Percentiles rank a stretch among this genome's conserved stretches.
phyloP scores from a whole-genome alignment of 768 basidiomycete species.

The Pleurotus cornucopiae region DNA sequence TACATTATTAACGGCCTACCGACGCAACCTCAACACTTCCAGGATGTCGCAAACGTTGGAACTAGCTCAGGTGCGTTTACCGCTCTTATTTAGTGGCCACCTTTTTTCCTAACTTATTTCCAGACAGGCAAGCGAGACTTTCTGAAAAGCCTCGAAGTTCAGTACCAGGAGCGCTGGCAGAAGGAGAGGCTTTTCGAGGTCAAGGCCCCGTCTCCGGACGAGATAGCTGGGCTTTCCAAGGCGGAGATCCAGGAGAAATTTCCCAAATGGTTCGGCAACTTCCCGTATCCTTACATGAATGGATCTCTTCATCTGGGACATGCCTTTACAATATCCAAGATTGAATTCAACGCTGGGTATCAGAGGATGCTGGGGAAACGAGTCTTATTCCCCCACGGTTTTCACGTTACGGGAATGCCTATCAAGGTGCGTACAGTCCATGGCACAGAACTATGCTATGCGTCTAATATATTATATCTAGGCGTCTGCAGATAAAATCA shows the following conservation, averaged over 20 bases:
- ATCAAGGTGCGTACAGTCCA: slow-evolving; percentile 76
- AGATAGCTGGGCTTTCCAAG: slow-evolving; percentile 58
- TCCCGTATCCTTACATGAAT: slow-evolving; percentile 98
- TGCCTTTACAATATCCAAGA: slow-evolving; percentile 96
- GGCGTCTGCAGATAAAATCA: slow-evolving; percentile 97
- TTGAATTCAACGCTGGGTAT: slow-evolving; percentile 95
- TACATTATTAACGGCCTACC: slow-evolving; percentile 24
- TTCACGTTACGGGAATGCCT: slow-evolving; percentile 98
- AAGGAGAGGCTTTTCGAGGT: slow-evolving; percentile 78
- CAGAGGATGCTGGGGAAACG: slow-evolving; percentile 94
- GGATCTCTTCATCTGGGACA: slow-evolving; percentile 96
- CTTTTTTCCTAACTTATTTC: slow-evolving; percentile 9
- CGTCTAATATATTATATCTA: slow-evolving; percentile 22
- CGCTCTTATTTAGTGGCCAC: background rate
- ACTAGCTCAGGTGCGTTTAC: slow-evolving; percentile 47
- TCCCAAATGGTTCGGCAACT: slow-evolving; percentile 98
- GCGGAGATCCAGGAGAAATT: slow-evolving; percentile 67
- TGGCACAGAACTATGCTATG: background rate
- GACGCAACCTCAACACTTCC: slow-evolving; percentile 12
- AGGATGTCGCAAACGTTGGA: slow-evolving; percentile 63
- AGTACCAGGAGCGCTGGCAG: slow-evolving; percentile 82
- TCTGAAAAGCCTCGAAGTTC: slow-evolving; percentile 75
- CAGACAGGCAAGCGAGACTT: slow-evolving; percentile 95
- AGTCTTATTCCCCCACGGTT: slow-evolving; percentile 94
- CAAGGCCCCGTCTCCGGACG: slow-evolving; percentile 68